phyloP scores from a whole-genome alignment of 345 rosid genomes.

The Excoecaria cochinchinensis region DNA sequence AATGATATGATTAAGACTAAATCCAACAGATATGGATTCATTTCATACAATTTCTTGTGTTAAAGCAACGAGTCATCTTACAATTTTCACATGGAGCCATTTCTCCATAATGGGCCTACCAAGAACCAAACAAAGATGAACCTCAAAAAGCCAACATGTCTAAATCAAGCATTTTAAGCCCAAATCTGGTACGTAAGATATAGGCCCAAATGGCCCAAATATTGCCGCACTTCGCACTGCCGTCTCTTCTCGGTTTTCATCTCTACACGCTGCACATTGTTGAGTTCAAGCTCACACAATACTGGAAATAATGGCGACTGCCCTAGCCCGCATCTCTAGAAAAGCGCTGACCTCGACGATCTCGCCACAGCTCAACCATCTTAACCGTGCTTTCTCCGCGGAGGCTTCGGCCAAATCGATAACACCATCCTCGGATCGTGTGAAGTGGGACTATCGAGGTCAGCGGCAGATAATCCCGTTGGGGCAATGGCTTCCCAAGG shows the following conservation, averaged over 20 bases:
- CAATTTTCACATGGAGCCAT: too few species aligned
- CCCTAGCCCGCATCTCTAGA: constrained; percentile 22
- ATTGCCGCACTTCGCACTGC: background rate
- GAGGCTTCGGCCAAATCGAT: constrained; percentile 40
- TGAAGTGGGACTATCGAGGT: constrained; percentile 97
- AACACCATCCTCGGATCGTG: constrained; percentile 71
- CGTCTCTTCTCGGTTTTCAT: background rate
- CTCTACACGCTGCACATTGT: background rate
- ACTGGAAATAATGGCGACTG: constrained; percentile 22
- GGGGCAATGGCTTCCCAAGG: constrained; percentile 90
- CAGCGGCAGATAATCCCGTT: constrained; percentile 88
- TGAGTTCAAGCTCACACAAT: background rate
- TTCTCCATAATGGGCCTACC: too few species aligned
- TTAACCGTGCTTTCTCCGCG: constrained; percentile 14
- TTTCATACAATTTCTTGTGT: too few species aligned
- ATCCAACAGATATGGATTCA: too few species aligned
- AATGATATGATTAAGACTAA: too few species aligned
- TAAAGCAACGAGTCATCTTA: too few species aligned
- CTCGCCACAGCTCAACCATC: constrained; percentile 11
- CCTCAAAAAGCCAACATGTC: too few species aligned
- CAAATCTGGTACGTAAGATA: too few species aligned
- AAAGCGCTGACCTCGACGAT: constrained; percentile 11
- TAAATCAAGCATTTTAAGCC: too few species aligned
- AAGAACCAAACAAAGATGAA: too few species aligned
- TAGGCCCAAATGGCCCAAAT: background rate